phyloP scores from a whole-genome alignment of 2,329 filamentous ascomycete genomes.

The Cladophialophora carrionii region DNA sequence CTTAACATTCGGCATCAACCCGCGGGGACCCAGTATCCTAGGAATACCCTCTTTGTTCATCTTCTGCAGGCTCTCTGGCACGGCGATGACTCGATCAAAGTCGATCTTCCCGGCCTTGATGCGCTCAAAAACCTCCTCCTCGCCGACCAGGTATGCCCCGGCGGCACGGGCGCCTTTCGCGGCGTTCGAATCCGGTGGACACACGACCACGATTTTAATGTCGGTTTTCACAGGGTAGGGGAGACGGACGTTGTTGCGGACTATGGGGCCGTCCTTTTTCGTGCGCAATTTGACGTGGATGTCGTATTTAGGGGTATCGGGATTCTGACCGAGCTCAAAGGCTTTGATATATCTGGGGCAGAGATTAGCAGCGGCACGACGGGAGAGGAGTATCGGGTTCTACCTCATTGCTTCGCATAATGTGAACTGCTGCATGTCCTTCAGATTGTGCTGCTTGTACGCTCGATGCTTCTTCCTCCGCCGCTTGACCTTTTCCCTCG shows the following conservation, averaged over 20 bases:
- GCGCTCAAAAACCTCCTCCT: conserved; percentile 80
- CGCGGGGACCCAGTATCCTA: conserved; percentile 80
- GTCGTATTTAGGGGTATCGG: conserved; percentile 81
- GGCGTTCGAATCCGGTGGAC: conserved; percentile 74
- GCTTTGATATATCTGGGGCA: conserved; percentile 78
- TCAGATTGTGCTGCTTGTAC: conserved; percentile 66
- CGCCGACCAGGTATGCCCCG: conserved; percentile 81
- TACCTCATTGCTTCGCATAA: conserved; percentile 90
- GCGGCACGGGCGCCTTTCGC: conserved; percentile 74
- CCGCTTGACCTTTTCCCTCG: conserved; percentile 63
- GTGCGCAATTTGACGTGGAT: conserved; percentile 80
- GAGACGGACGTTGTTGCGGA: conserved; percentile 84
- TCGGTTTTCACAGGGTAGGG: conserved; percentile 90
- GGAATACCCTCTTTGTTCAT: conserved; percentile 81
- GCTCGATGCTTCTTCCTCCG: conserved; percentile 67
- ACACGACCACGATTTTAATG: conserved; percentile 86
- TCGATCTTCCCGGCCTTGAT: conserved; percentile 76
- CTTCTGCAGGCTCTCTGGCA: conserved; percentile 73
- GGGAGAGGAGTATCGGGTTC: conserved; percentile 12
- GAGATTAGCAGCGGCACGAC: conserved; percentile 12
- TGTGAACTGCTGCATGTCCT: conserved; percentile 71
- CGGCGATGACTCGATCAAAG: conserved; percentile 89
- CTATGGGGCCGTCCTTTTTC: conserved; percentile 79
- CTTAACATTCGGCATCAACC: conserved; percentile 89
- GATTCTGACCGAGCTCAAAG: conserved; percentile 82